A percentile compares a stretch with the other conserved stretches of the same genome.
Conservation (phyloP, 352 stramenopile species). For the Phytophthora boehmeriae region DNA sequence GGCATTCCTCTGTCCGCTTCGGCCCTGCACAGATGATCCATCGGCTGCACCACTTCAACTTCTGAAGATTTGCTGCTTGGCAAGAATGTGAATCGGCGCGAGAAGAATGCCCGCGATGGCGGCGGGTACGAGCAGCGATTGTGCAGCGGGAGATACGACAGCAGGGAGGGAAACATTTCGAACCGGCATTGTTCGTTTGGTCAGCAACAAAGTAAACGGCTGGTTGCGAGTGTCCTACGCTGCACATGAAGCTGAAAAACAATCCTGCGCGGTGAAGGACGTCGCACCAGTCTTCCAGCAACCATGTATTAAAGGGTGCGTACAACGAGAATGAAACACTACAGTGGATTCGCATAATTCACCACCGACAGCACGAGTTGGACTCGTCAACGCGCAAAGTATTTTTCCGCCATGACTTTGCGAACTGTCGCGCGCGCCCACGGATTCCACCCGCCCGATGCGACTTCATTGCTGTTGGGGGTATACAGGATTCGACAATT, state of each 20-base stretch:
- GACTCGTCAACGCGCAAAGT: slow-evolving; percentile 10
- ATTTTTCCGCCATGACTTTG: slow-evolving; percentile 17
- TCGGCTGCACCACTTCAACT: slow-evolving; percentile 4
- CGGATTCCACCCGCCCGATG: slow-evolving; percentile 13
- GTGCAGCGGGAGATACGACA: background rate
- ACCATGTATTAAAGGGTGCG: no score
- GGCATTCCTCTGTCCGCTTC: background rate
- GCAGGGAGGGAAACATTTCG: background rate
- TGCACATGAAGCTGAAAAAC: background rate
- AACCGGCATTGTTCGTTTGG: background rate
- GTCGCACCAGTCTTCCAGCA: no score
- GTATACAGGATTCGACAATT: slow-evolving; percentile 26
- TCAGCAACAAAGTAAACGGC: background rate
- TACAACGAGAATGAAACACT: no score
- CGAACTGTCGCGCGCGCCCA: slow-evolving; percentile 25
- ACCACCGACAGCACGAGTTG: background rate
- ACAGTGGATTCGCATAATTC: no score
- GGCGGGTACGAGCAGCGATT: background rate
- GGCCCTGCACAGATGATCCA: background rate
- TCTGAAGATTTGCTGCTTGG: slow-evolving; percentile 3
- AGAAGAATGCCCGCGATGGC: background rate
- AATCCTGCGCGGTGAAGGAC: background rate
- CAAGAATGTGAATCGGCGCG: background rate
- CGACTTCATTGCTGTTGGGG: slow-evolving; percentile 16
- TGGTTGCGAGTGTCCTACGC: background rate